Evolutionary conservation across 1,139 yeast species (phyloP).

Genomic region (Candida mesenterica): DNA sequence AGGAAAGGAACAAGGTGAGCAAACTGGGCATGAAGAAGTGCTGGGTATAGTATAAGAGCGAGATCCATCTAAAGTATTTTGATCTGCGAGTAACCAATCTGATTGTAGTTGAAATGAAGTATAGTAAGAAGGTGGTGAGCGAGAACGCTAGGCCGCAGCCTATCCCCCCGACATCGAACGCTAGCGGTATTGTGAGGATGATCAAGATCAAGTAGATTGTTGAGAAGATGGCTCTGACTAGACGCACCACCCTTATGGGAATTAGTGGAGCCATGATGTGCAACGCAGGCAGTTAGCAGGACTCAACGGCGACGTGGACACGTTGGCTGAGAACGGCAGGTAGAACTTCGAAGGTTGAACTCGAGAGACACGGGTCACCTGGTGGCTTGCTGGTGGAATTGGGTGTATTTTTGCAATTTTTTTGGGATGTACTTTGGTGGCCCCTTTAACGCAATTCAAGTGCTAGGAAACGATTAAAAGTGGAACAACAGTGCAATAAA

Average conservation of each 20-base stretch:
- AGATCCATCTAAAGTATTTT: conserved; percentile 51
- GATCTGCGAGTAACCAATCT: conserved; percentile 53
- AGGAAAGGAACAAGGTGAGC: conserved; percentile 67
- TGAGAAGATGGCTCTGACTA: conserved; percentile 42
- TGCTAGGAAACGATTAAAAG: too few species aligned
- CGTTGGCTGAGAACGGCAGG: too few species aligned
- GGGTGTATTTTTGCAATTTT: too few species aligned
- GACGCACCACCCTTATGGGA: conserved; percentile 11
- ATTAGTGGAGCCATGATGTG: conserved; percentile 7
- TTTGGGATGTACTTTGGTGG: too few species aligned
- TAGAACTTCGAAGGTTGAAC: too few species aligned
- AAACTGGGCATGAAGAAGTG: conserved; percentile 82
- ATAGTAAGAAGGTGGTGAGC: conserved; percentile 65
- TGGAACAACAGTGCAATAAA: too few species aligned
- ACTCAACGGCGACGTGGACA: too few species aligned
- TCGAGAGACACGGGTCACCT: too few species aligned
- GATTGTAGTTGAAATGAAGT: conserved; percentile 70
- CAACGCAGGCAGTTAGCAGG: background rate
- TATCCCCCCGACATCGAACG: conserved; percentile 94
- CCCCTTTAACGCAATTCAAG: too few species aligned
- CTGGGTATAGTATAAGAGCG: conserved; percentile 72
- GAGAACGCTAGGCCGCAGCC: conserved; percentile 88
- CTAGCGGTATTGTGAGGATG: conserved; percentile 82
- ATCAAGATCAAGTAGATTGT: conserved; percentile 63
- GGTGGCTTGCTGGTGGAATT: too few species aligned